A percentile compares a stretch with the other conserved stretches of the same genome.
Evolutionary conservation across 768 basidiomycete species (phyloP).

Genomic region (Paxillus rubicundulus): DNA sequence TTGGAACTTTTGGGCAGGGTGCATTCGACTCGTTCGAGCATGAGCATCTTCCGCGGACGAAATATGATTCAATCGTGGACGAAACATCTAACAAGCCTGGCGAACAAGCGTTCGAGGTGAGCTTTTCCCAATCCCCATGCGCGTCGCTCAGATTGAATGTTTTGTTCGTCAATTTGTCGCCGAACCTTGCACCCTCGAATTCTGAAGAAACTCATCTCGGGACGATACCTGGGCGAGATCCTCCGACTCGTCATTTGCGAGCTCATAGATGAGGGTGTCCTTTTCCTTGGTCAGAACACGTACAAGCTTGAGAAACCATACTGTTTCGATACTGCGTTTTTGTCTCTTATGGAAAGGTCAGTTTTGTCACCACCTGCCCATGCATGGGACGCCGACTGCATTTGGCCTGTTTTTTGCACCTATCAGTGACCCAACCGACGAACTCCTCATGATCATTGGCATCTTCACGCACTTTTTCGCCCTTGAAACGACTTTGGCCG

Average conservation of each 20-base stretch:
- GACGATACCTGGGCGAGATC: constrained; percentile 94
- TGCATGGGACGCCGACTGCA: background rate
- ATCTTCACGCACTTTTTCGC: constrained; percentile 98
- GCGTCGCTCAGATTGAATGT: background rate
- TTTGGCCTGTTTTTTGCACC: background rate
- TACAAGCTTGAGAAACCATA: constrained; percentile 96
- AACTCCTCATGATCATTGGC: constrained; percentile 93
- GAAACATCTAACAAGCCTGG: constrained; percentile 94
- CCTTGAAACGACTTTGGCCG: constrained; percentile 92
- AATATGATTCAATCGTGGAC: constrained; percentile 91
- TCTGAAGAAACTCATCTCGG: constrained; percentile 87
- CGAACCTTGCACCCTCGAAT: background rate
- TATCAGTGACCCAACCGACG: constrained; percentile 88
- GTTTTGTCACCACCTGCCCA: constrained; percentile 1
- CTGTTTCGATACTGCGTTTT: constrained; percentile 92
- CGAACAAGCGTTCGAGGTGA: constrained; percentile 89
- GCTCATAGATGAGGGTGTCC: constrained; percentile 92
- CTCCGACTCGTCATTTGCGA: constrained; percentile 93
- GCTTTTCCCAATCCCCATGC: constrained; percentile 2
- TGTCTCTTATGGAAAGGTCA: constrained; percentile 94
- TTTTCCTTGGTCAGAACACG: constrained; percentile 97
- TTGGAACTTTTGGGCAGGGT: constrained; percentile 49
- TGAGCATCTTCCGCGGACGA: constrained; percentile 91
- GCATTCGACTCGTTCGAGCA: constrained; percentile 97
- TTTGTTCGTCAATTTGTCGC: background rate